These are phyloP conservation scores for Chrysoporthe austroafricana DNA, from an alignment of 2,329 filamentous ascomycete genomes.

Conservation along the genomic window DNA sequence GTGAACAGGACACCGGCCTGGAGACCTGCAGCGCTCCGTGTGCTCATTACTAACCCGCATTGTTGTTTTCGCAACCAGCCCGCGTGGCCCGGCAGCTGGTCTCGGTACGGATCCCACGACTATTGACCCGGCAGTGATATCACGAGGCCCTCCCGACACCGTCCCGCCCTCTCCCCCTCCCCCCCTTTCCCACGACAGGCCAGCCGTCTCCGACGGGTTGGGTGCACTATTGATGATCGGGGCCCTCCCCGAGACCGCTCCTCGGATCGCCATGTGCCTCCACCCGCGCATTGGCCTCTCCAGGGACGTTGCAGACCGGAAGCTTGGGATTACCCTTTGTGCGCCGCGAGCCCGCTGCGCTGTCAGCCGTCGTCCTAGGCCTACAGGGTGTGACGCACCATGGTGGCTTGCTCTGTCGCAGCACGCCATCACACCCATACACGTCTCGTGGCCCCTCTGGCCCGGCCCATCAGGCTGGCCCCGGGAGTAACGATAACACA, in stretches of 20 bases:
- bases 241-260: constrained; percentile 4
- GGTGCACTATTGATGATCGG: not conserved
- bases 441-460: not conserved
- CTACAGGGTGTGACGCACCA: not conserved
- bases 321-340: not conserved
- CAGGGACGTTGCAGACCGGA: not conserved
- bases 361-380: not conserved
- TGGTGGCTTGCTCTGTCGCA: not conserved
- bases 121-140: not conserved
- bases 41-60: not conserved
- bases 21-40: not conserved
- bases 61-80: not conserved
- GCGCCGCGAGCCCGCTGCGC: not conserved
- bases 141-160: not conserved
- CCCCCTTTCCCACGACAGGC: not conserved
- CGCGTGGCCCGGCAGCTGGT: not conserved
- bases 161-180: not conserved
- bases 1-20: not conserved
- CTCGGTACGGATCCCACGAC: not conserved
- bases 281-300: not conserved
- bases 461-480: not conserved
- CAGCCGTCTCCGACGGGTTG: not conserved
- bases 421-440: constrained; percentile 8
- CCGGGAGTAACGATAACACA: constrained; percentile 2
- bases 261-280: not conserved